phyloP scores from a whole-genome alignment of 805 yeast species.

The Schwanniomyces yamadae region DNA sequence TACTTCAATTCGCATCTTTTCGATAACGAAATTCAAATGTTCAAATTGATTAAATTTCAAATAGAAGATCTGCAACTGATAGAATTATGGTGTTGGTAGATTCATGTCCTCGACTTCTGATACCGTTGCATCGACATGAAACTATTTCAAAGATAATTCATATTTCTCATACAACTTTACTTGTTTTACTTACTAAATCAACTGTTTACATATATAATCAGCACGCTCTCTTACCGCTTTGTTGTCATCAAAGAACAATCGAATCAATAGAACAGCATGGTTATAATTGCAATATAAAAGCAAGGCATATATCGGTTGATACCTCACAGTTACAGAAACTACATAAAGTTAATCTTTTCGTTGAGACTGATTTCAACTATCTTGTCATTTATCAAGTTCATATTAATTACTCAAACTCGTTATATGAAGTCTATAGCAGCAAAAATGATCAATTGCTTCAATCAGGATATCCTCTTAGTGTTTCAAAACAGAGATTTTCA shows the following conservation, averaged over 20 bases:
- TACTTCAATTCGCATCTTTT: too few species aligned
- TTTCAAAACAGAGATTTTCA: conserved; percentile 23
- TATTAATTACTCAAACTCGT: conserved; percentile 29
- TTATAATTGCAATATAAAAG: conserved; percentile 37
- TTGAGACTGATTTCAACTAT: conserved; percentile 39
- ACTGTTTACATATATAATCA: conserved; percentile 31
- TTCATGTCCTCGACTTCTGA: conserved; percentile 27
- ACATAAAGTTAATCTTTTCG: conserved; percentile 32
- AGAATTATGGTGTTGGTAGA: conserved; percentile 36
- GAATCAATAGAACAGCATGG: conserved; percentile 50
- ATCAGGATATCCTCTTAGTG: conserved; percentile 32
- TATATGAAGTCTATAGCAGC: conserved; percentile 31
- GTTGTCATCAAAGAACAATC: conserved; percentile 44
- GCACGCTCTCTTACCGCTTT: conserved; percentile 40
- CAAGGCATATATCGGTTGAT: conserved; percentile 37
- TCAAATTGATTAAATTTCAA: too few species aligned
- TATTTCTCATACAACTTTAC: conserved; percentile 26
- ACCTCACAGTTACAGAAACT: conserved; percentile 32
- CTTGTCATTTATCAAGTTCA: conserved; percentile 43
- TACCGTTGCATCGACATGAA: conserved; percentile 24
- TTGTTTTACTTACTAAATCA: conserved; percentile 28
- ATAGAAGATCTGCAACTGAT: background rate
- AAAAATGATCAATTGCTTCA: conserved; percentile 31
- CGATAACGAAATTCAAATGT: too few species aligned
- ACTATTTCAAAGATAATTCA: conserved; percentile 20